Conservation (phyloP, 2,329 filamentous ascomycete species). For the Colletotrichum camelliae region DNA sequence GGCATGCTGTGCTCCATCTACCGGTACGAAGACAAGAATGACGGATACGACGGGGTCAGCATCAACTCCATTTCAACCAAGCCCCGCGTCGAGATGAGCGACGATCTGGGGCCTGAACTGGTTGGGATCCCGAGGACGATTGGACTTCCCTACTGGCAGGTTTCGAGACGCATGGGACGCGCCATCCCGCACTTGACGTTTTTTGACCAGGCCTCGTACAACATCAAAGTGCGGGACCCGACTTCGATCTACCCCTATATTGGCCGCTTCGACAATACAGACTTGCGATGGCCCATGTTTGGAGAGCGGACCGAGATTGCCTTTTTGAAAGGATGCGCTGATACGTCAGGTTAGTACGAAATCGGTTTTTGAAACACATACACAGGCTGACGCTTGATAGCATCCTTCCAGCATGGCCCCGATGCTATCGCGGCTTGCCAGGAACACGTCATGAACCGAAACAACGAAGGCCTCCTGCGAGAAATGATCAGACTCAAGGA, state of each 20-base stretch:
- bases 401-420: constrained; percentile 55
- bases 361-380: neutral
- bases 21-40: constrained; percentile 56
- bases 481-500: constrained; percentile 58
- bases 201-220: constrained; percentile 59
- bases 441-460: constrained; percentile 58
- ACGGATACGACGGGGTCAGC: constrained; percentile 55
- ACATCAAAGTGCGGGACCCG: constrained; percentile 53
- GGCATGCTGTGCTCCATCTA: constrained; percentile 61
- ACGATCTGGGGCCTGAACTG: constrained; percentile 55
- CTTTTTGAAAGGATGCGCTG: constrained; percentile 55
- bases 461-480: constrained; percentile 53
- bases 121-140: constrained; percentile 54
- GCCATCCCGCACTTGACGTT: constrained; percentile 58
- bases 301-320: constrained; percentile 56
- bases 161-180: constrained; percentile 57
- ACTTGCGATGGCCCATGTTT: constrained; percentile 60
- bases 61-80: constrained; percentile 35
- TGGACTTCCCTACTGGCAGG: constrained; percentile 54
- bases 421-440: constrained; percentile 59
- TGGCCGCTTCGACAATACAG: constrained; percentile 57
- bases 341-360: constrained; percentile 42
- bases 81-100: constrained; percentile 49
- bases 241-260: constrained; percentile 56
- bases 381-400: constrained; percentile 25